These are phyloP conservation scores for Parietaria judaica DNA, from an alignment of 306 rosid genomes.

Conservation along the genomic window DNA sequence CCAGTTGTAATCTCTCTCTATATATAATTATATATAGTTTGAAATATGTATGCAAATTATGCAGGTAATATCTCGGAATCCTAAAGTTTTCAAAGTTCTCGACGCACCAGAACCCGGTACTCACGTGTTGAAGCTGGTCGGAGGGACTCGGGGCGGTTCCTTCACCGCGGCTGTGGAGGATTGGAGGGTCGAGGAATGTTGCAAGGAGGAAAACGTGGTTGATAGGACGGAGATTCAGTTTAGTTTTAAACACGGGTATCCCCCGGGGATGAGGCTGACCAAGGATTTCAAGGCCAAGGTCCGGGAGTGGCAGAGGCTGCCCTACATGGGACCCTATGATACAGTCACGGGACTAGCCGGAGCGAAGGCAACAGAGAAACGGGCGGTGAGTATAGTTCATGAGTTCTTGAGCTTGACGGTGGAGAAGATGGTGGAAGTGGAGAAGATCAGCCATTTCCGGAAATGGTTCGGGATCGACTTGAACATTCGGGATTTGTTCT, in stretches of 20 bases:
- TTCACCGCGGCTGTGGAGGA: slow-evolving; percentile 62
- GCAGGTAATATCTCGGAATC: slow-evolving; percentile 29
- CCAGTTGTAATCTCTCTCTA: too few species aligned
- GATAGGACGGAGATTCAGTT: slow-evolving; percentile 49
- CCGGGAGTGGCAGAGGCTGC: slow-evolving; percentile 72
- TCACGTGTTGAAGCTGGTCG: slow-evolving; percentile 64
- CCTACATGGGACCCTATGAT: slow-evolving; percentile 76
- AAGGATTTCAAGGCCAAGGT: slow-evolving; percentile 74
- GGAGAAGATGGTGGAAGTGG: slow-evolving; percentile 93
- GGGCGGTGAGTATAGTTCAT: slow-evolving; percentile 72
- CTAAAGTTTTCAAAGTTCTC: slow-evolving; percentile 52
- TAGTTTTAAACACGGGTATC: slow-evolving; percentile 61
- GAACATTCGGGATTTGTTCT: slow-evolving; percentile 63
- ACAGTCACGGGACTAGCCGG: slow-evolving; percentile 19
- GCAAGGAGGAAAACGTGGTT: slow-evolving; percentile 44
- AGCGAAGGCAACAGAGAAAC: slow-evolving; percentile 54
- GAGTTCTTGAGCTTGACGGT: slow-evolving; percentile 83
- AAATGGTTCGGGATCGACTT: slow-evolving; percentile 57
- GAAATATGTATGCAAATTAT: too few species aligned
- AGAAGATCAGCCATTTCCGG: slow-evolving; percentile 52
- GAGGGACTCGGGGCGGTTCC: not conserved
- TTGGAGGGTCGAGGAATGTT: slow-evolving; percentile 81
- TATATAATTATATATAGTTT: too few species aligned
- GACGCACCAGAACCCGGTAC: slow-evolving; percentile 69
- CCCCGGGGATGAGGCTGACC: slow-evolving; percentile 79